Evolutionary conservation across 805 yeast genomes (phyloP).

Genomic region (Pichia nakasei): DNA sequence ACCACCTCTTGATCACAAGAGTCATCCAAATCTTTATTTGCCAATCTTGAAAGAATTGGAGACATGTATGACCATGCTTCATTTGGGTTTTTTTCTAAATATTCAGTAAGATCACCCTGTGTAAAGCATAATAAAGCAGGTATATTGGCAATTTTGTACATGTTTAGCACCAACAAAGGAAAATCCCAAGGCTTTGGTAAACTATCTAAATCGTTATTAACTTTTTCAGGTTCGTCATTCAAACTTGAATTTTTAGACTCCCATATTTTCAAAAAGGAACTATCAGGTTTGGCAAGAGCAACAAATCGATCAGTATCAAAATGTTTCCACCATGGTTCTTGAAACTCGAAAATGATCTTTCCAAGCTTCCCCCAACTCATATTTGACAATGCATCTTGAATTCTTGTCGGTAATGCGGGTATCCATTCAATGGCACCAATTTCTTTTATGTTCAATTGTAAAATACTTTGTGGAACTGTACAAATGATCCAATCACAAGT

Average conservation of each 20-base stretch:
- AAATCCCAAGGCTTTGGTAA: conserved; percentile 42
- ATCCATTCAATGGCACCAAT: conserved; percentile 44
- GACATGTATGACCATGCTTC: conserved; percentile 49
- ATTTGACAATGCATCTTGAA: conserved; percentile 35
- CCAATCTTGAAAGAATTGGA: conserved; percentile 36
- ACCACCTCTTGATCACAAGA: neutral
- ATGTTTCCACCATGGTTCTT: conserved; percentile 48
- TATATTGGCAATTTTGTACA: conserved; percentile 36
- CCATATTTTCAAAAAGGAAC: conserved; percentile 1
- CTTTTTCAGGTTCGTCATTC: neutral
- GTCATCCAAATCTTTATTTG: neutral
- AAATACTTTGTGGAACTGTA: conserved; percentile 69
- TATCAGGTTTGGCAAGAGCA: conserved; percentile 34
- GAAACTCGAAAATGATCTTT: conserved; percentile 64
- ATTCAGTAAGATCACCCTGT: conserved; percentile 66
- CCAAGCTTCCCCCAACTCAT: conserved; percentile 65
- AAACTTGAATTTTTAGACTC: conserved; percentile 1
- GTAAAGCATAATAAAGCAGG: conserved; percentile 59
- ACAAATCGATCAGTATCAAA: conserved; percentile 41
- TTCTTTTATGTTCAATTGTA: conserved; percentile 33
- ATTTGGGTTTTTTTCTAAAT: conserved; percentile 40
- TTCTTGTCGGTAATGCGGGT: conserved; percentile 43
- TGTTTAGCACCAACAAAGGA: conserved; percentile 57
- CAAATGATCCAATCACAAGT: conserved; percentile 53
- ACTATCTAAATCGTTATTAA: neutral